These are phyloP conservation scores for Amanita inopinata DNA, from an alignment of 768 basidiomycete species.

Conservation along the genomic window DNA sequence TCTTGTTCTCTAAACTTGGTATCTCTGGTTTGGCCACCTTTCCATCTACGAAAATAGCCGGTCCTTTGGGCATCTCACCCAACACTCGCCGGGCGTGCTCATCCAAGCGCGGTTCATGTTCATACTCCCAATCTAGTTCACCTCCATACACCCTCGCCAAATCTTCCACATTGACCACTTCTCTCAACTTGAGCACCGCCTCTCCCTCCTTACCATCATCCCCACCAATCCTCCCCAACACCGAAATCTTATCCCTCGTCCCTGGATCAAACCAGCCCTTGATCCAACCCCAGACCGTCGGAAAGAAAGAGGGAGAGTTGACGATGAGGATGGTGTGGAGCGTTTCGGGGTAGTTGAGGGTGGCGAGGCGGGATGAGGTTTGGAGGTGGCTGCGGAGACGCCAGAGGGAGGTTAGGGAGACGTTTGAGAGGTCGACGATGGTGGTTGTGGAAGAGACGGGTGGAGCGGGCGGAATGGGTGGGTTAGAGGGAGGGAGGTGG, in stretches of 20 bases:
- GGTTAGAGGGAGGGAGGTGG: conserved; percentile 41
- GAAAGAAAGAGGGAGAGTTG: conserved; percentile 77
- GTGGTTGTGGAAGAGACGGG: conserved; percentile 53
- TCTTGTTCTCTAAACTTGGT: too few species aligned
- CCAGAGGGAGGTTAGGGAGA: conserved; percentile 62
- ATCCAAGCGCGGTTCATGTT: conserved; percentile 60
- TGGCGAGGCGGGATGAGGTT: conserved; percentile 64
- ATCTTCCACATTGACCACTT: conserved; percentile 32
- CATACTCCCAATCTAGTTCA: conserved; percentile 58
- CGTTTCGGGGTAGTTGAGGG: conserved; percentile 78
- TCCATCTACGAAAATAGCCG: conserved; percentile 40
- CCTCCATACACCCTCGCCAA: conserved; percentile 73
- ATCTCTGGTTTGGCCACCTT: conserved; percentile 14
- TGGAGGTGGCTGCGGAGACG: conserved; percentile 60
- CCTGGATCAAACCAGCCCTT: conserved; percentile 79
- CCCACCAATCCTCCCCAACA: conserved; percentile 64
- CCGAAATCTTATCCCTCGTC: conserved; percentile 68
- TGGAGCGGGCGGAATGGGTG: conserved; percentile 36
- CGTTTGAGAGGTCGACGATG: conserved; percentile 64
- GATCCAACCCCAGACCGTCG: conserved; percentile 78
- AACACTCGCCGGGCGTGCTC: conserved; percentile 36
- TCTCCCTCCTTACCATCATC: too few species aligned
- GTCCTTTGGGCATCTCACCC: conserved; percentile 46
- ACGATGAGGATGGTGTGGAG: conserved; percentile 58
- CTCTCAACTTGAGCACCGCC: conserved; percentile 39